Evolutionary conservation across 768 basidiomycete genomes (phyloP), one percentile per base, ranked within the genome.

Genomic region (Boletus tomentosulus): DNA sequence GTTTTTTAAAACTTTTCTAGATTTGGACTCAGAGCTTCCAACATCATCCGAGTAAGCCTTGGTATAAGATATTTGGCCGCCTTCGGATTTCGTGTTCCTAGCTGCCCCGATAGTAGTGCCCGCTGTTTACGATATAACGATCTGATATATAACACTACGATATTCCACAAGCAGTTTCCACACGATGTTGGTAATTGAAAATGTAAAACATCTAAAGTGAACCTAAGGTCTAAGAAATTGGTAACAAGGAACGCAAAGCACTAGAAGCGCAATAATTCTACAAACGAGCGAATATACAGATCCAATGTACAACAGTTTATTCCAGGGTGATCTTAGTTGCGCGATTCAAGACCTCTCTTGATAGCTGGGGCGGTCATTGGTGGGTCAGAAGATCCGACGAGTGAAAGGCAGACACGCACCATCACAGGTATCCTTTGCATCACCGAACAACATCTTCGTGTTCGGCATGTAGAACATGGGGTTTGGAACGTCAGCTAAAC

Each of bases 381-480:
- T 55, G 30, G 54, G 43, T n/a, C 5, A n/a, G 39, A 27, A 19
- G 22, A 2, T 27, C 24, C 24, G 10, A 16, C 6, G 24, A 30
- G 5, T 9, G 28, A 31, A 52, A 15, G 13, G 28, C 22, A 43
- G 27, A 55, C 31, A 58, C 74, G 60, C 55, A 87, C 88, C 91
- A 69, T 94, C 92, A 61, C 92, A 93, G 30, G 87, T 89, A 62
- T 89, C 87, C 66, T 92, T 92, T 33, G 92, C 92, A 68, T 94
- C 92, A 42, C 92, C 92, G 61, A 94, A 94, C 57, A 94, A 62
- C 92, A 94, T 94, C 73, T 86, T 89, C 24, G 92, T 88, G 43
- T 86, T 85, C 22, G 85, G 82, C 86, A 92, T 90, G 71, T 89
- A 94, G 77, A 94, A 94, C 86, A 94, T 88, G 19, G 92, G 92